Evolutionary conservation across 2,329 filamentous ascomycete species (phyloP), one percentile per base, ranked within the genome.

Genomic region (Cyclaneusma minus): DNA sequence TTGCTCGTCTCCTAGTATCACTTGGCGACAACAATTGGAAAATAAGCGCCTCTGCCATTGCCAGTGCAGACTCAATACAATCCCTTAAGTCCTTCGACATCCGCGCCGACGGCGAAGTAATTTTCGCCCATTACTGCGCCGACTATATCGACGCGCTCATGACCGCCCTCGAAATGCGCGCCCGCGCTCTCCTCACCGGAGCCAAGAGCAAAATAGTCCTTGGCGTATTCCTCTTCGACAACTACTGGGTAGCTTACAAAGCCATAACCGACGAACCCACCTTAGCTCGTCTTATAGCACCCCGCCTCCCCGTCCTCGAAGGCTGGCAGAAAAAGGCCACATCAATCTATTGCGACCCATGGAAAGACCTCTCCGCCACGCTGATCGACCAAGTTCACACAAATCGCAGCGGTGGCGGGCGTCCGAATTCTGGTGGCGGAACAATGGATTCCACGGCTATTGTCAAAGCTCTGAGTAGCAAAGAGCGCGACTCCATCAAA

Each of bases 401-500:
- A 1, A 89, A 74, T 46, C 75, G 82, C 20, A 35, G 33, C 10
- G 18, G 16, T 19, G 53, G 53, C 25, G 54, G 70, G 26, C 72
- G 84, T 11, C 82, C 84, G 9, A 65, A 72, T 0, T 85, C 79
- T 3, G 70, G 75, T 6, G 69, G 68, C n/a, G 50, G 52, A 4
- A 29, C 36, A 13, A 60, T 74, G 24, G 85, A 94, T 50, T 89
- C 81, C 3, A 72, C 74, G 10, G 77, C 78, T 1, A 79, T 94
- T 31, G 62, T 95, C 32, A 93, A 92, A 51, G 68, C 68, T 1
- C 60, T 95, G 3, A 73, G 68, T 23, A 83, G 76, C 42, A 94
- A 93, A 50, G 89, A 98, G 47, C 91, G 87, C 51, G 89, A 98
- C 47, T 76, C 74, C 31, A 92, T 95, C 54, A 98, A 98, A 54